Evolutionary conservation across 2,329 filamentous ascomycete species (phyloP).

Genomic region (Pyrenochaeta sp.): DNA sequence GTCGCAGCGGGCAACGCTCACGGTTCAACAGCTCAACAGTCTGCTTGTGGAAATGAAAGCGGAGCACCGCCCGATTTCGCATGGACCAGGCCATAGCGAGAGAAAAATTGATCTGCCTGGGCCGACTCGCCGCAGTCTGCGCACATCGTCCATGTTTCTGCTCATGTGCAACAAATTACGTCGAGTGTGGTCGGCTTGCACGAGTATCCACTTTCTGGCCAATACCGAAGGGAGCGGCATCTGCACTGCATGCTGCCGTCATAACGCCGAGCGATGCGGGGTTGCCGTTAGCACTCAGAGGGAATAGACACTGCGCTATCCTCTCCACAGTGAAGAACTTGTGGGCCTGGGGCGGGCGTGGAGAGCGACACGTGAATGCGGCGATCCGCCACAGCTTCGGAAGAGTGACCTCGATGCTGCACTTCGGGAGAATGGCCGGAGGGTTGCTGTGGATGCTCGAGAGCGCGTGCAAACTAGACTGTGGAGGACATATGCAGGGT

Average conservation of each 20-base stretch:
- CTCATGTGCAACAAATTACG: no score
- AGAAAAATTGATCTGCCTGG: no score
- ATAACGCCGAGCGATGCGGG: slow-evolving; percentile 25
- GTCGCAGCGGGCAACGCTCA: slow-evolving; percentile 22
- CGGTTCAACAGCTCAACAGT: slow-evolving; percentile 37
- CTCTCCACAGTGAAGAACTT: slow-evolving; percentile 12
- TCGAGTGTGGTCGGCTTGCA: no score
- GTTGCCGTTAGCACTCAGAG: slow-evolving; percentile 19
- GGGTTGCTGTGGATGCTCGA: not conserved
- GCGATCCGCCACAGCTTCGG: slow-evolving; percentile 1
- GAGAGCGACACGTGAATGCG: slow-evolving; percentile 14
- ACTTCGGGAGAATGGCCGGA: slow-evolving; percentile 12
- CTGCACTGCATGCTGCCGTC: slow-evolving; percentile 22
- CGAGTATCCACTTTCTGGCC: no score
- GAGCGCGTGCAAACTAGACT: not conserved
- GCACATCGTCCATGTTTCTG: no score
- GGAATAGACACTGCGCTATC: slow-evolving; percentile 15
- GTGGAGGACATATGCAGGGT: no score
- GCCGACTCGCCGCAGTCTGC: no score
- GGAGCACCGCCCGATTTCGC: slow-evolving; percentile 23
- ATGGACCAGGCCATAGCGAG: slow-evolving; percentile 7
- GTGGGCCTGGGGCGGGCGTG: slow-evolving; percentile 19
- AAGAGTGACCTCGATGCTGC: slow-evolving; percentile 4
- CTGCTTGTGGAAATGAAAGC: slow-evolving; percentile 29
- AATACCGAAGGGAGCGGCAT: slow-evolving; percentile 13